These are phyloP conservation scores for Cytospora leucostoma DNA, from an alignment of 2,329 filamentous ascomycete species.

Conservation along the genomic window DNA sequence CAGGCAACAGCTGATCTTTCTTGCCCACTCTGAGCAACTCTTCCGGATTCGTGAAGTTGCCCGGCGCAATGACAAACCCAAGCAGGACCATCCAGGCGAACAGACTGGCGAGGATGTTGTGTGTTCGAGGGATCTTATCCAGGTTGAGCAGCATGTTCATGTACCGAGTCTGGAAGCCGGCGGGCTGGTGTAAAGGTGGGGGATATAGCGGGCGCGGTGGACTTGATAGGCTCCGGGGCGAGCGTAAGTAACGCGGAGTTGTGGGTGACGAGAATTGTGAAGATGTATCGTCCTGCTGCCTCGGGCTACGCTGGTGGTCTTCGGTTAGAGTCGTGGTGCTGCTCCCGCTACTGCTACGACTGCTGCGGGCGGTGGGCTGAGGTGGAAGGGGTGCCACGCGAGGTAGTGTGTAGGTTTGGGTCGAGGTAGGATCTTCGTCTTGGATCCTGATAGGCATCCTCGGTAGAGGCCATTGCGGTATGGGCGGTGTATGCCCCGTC, in stretches of 20 bases:
- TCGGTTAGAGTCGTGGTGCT: slow-evolving; percentile 17
- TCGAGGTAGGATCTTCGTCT: slow-evolving; percentile 21
- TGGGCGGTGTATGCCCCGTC: slow-evolving; percentile 24
- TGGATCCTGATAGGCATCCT: slow-evolving; percentile 17
- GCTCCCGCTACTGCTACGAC: slow-evolving; percentile 16
- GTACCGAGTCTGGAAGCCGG: slow-evolving; percentile 38
- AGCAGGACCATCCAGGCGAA: slow-evolving; percentile 53
- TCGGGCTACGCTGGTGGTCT: slow-evolving; percentile 3
- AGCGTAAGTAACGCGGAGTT: slow-evolving; percentile 8
- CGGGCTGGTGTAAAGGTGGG: slow-evolving; percentile 16
- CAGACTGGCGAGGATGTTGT: slow-evolving; percentile 50
- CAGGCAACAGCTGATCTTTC: slow-evolving; percentile 5
- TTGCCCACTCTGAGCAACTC: slow-evolving; percentile 8
- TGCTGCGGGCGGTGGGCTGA: slow-evolving; percentile 15
- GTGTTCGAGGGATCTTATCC: slow-evolving; percentile 46
- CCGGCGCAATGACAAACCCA: slow-evolving; percentile 55
- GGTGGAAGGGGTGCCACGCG: slow-evolving; percentile 25
- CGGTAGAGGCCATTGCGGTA: slow-evolving; percentile 26
- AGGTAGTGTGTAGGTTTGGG: slow-evolving; percentile 24
- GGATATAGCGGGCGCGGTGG: background rate
- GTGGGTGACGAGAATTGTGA: background rate
- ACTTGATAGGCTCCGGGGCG: background rate
- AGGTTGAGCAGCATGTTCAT: slow-evolving; percentile 49
- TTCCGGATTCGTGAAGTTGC: slow-evolving; percentile 48
- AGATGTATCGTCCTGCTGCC: background rate